Conservation (phyloP, 768 basidiomycete genomes). For the Crepidotus variabilis region DNA sequence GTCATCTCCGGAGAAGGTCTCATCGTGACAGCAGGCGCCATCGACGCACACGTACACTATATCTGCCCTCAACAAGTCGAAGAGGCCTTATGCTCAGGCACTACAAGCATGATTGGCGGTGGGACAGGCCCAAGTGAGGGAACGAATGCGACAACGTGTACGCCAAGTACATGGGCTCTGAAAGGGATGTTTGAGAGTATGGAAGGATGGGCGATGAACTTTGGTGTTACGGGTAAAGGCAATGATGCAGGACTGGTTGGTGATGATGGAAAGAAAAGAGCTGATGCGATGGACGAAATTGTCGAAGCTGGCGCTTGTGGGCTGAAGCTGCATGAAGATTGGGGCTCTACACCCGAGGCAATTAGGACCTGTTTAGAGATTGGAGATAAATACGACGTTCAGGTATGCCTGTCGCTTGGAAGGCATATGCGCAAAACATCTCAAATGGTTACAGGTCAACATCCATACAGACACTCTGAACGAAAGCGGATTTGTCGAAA, state of each 20-base stretch:
- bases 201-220: slow-evolving; percentile 87
- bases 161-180: slow-evolving; percentile 87
- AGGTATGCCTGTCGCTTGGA: slow-evolving; percentile 39
- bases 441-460: slow-evolving; percentile 31
- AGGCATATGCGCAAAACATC: too few relatives aligned
- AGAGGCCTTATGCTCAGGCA: slow-evolving; percentile 80
- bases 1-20: slow-evolving; percentile 94
- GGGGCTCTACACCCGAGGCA: slow-evolving; percentile 86
- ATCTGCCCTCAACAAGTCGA: slow-evolving; percentile 92
- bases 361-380: slow-evolving; percentile 78
- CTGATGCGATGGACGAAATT: slow-evolving; percentile 69
- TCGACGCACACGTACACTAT: slow-evolving; percentile 92
- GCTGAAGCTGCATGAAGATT: slow-evolving; percentile 95
- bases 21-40: slow-evolving; percentile 88
- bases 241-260: slow-evolving; percentile 71
- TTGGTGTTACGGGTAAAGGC: slow-evolving; percentile 94
- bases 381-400: slow-evolving; percentile 90
- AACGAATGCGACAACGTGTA: slow-evolving; percentile 93
- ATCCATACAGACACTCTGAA: slow-evolving; percentile 98
- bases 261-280: background rate
- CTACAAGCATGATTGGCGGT: slow-evolving; percentile 93
- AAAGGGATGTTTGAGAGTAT: slow-evolving; percentile 88
- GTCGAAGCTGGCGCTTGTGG: slow-evolving; percentile 83
- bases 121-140: slow-evolving; percentile 93
- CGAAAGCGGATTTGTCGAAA: slow-evolving; percentile 96